Evolutionary conservation across 495 filamentous ascomycete genomes (phyloP), one percentile per base, ranked within the genome.

Genomic region (Achaetomiella virescens): DNA sequence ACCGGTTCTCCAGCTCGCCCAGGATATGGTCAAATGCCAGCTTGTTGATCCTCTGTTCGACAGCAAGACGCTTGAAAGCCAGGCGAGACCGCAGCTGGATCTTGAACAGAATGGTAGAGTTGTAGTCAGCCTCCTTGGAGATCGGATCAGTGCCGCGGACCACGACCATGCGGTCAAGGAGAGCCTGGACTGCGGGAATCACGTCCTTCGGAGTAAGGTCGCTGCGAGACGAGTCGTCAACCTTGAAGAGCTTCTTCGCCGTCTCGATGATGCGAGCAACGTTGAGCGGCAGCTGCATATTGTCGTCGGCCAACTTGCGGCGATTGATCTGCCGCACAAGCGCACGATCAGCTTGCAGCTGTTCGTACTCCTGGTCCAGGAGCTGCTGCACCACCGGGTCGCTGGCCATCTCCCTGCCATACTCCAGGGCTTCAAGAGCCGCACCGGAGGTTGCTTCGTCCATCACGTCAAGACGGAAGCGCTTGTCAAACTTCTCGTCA

Each of bases 391-490:
- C 88, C 17, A 84, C 82, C 21, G 91, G 78, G 64, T 97, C 91
- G 58, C 90, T 91, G 27, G 82, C 77, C 54, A 97, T 89, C 60
- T 96, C 92, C 59, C 82, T 83, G 43, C 90, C 90, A 66, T 91
- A 85, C 66, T 96, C 91, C 48, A 99, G 74, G 24, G 86, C 78
- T 8, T 91, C 86, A 15, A 87, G 80, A 9, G 83, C 79, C 40
- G 42, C 17, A 38, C 86, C 80, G 4, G 84, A 81, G 25, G 69
- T 68, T 6, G 65, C 48, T 24, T 77, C 75, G 62, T 90, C 87
- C 92, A 98, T 97, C 42, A 98, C 86, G 73, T 99, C 92, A n/a
- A 99, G 77, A 21, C 87, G 85, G 74, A 87, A 97, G 36, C 85
- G 83, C 33, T 85, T 74, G 46, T 86, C 83, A 59, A 99, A 93